These are phyloP conservation scores for Aureobasidium mangrovei DNA, from an alignment of 2,329 filamentous ascomycete genomes.

Conservation along the genomic window DNA sequence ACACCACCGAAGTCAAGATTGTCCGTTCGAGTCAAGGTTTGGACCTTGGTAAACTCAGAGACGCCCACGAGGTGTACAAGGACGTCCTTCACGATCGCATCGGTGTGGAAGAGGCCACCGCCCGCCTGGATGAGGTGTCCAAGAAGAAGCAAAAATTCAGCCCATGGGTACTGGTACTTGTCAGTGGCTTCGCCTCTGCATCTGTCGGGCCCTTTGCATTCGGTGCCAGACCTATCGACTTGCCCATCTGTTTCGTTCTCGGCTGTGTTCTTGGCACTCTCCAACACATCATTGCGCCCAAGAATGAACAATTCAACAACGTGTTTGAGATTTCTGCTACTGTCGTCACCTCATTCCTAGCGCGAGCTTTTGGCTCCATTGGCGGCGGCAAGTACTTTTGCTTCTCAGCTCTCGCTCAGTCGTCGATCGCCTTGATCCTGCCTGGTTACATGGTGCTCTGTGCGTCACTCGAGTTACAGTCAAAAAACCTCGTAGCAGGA, in stretches of 20 bases:
- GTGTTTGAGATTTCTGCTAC: constrained; percentile 43
- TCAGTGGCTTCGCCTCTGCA: constrained; percentile 69
- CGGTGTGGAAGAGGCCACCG: constrained; percentile 60
- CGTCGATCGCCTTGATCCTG: constrained; percentile 41
- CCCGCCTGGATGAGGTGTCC: constrained; percentile 54
- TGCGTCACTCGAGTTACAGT: constrained; percentile 41
- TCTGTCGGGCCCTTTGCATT: constrained; percentile 76
- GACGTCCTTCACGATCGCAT: constrained; percentile 72
- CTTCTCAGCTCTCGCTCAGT: constrained; percentile 43
- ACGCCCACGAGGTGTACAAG: constrained; percentile 71
- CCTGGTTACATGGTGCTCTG: constrained; percentile 45
- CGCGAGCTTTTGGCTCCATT: constrained; percentile 43
- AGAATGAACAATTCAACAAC: constrained; percentile 58
- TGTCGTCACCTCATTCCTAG: constrained; percentile 41
- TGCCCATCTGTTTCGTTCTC: constrained; percentile 67
- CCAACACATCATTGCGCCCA: constrained; percentile 65
- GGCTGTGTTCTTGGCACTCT: constrained; percentile 66
- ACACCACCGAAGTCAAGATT: constrained; percentile 73
- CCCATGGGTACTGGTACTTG: constrained; percentile 44
- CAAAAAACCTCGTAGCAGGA: constrained; percentile 40
- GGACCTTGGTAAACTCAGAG: constrained; percentile 63
- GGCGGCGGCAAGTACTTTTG: constrained; percentile 37
- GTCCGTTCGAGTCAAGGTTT: constrained; percentile 60
- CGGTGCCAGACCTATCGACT: constrained; percentile 63
- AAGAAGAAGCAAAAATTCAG: constrained; percentile 47